phyloP scores from a whole-genome alignment of 805 yeast species.

The Starmerella ratchasimensis region DNA sequence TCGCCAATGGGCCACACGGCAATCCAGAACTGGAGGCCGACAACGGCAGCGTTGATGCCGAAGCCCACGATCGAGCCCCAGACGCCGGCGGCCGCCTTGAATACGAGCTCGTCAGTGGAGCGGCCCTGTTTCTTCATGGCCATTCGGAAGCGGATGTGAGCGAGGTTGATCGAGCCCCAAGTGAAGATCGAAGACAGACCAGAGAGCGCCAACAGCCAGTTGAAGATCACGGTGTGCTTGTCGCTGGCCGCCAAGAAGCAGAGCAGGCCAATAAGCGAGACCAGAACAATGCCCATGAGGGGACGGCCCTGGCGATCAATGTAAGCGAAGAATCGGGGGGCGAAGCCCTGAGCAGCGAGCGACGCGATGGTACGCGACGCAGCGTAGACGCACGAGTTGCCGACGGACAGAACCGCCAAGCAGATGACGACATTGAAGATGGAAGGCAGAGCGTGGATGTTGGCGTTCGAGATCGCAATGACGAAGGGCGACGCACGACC shows the following conservation, averaged over 20 bases:
- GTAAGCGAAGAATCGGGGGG: slow-evolving; percentile 48
- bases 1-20: slow-evolving; percentile 56
- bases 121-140: slow-evolving; percentile 55
- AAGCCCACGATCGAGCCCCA: slow-evolving; percentile 55
- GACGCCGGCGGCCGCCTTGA: slow-evolving; percentile 52
- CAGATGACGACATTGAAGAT: slow-evolving; percentile 58
- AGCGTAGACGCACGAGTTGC: slow-evolving; percentile 57
- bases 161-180: slow-evolving; percentile 61
- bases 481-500: slow-evolving; percentile 64
- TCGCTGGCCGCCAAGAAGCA: slow-evolving; percentile 52
- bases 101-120: slow-evolving; percentile 52
- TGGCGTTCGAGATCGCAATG: slow-evolving; percentile 53
- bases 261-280: slow-evolving; percentile 39
- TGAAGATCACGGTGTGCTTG: slow-evolving; percentile 39
- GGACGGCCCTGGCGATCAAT: slow-evolving; percentile 74
- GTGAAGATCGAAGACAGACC: slow-evolving; percentile 67
- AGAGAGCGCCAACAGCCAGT: slow-evolving; percentile 65
- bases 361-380: slow-evolving; percentile 57
- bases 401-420: slow-evolving; percentile 58
- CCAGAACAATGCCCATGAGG: slow-evolving; percentile 42
- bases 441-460: slow-evolving; percentile 52
- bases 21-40: slow-evolving; percentile 70
- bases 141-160: slow-evolving; percentile 54
- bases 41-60: slow-evolving; percentile 41
- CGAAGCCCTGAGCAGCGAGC: slow-evolving; percentile 50